phyloP scores from a whole-genome alignment of 192 early-diverging fungal genomes.

The Cetraspora pellucida region DNA sequence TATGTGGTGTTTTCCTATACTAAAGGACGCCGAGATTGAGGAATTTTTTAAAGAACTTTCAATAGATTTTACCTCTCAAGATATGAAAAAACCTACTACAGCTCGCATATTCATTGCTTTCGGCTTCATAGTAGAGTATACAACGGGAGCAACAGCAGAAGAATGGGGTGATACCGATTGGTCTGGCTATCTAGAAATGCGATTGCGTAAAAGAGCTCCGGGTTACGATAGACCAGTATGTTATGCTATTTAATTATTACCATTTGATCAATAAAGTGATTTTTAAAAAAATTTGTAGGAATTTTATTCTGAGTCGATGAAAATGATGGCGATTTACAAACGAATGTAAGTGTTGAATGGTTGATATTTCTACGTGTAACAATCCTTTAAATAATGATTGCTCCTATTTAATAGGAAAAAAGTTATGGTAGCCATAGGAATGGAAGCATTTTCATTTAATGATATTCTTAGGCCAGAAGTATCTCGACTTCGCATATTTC shows the following conservation, averaged over 20 bases:
- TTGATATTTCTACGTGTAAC: not conserved
- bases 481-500: constrained; percentile 62
- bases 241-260: not conserved
- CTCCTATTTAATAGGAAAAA: not conserved
- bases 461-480: constrained; percentile 84
- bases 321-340: not conserved
- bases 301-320: not conserved
- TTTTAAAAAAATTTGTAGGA: not conserved
- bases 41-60: not conserved
- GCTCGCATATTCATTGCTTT: not conserved
- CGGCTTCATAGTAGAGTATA: not conserved
- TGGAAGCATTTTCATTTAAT: constrained; percentile 72
- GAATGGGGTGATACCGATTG: not conserved
- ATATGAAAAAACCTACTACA: not conserved
- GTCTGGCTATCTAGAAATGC: not conserved
- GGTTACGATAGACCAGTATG: not conserved
- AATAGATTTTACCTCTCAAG: not conserved
- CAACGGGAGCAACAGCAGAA: not conserved
- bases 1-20: not conserved
- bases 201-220: not conserved
- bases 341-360: not conserved
- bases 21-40: not conserved
- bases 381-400: not conserved
- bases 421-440: constrained; percentile 41
- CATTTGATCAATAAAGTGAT: not conserved